Evolutionary conservation across 2,329 filamentous ascomycete genomes (phyloP), one percentile per base, ranked within the genome.

Genomic region (Epichloe festucae): DNA sequence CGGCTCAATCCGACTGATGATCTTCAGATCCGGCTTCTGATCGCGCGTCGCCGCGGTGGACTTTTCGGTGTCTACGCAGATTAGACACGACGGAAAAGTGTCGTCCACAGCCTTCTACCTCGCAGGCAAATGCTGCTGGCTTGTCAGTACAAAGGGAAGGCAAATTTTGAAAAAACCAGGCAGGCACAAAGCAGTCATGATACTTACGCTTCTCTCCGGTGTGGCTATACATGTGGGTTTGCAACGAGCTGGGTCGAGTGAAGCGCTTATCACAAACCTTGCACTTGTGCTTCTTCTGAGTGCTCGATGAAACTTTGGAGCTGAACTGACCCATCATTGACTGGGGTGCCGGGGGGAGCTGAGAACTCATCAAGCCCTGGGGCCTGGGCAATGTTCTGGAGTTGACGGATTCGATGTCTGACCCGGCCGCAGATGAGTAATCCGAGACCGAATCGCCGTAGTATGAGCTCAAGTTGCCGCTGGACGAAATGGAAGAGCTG

Each of bases 281-380:
- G 79, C 91, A 97, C 75, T 96, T 96, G 74, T 97, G 93, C 77
- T 97, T 97, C 82, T 97, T 97, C 66, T 96, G 89, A 10, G 91
- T 93, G 71, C 89, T 95, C 17, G 88, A 90, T 0, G 89, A 90
- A 49, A 96, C 84, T 71, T 96, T 96, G 56, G 91, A 96, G 70
- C 88, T 96, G 73, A 97, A 97, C 62, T 95, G 90, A 49, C 89
- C 83, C 93, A 98, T 98, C 89, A 98, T 96, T 0, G 90, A 94
- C 65, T 94, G 87, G 2, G 89, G 90, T 17, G 89, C 89, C 1
- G 89, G 89, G 1, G 89, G 88, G 35, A 83, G 76, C 56, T 75
- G 77, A 53, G 76, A 81, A 43, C 73, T 72, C 70, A 77, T 74
- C 50, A 77, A 61, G 39, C 79, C 83, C 27, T 82, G 82, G 1